Conservation (phyloP, 2,329 filamentous ascomycete species). For the Ophiostoma perfectum region DNA sequence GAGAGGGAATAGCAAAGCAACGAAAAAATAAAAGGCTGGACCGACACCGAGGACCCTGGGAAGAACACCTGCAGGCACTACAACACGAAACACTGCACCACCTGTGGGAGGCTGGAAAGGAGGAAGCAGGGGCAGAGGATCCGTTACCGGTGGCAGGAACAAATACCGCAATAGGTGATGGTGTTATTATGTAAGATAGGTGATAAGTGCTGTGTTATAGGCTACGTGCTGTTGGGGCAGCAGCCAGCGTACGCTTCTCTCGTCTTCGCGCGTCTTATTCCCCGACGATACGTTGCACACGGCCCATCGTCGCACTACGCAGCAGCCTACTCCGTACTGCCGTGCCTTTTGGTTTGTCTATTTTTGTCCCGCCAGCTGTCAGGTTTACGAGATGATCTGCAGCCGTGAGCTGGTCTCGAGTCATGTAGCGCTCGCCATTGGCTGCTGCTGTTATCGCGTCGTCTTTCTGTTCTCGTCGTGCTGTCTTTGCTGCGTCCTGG, state of each 20-base stretch:
- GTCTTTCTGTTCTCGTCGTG: not conserved
- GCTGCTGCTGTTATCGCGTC: too few relatives aligned
- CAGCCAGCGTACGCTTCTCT: not conserved
- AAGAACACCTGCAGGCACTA: not conserved
- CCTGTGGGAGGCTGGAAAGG: not conserved
- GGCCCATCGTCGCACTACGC: not conserved
- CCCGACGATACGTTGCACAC: slow-evolving; percentile 6
- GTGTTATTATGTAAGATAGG: not conserved
- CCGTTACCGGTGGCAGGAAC: not conserved
- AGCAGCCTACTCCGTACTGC: not conserved
- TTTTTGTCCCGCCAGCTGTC: not conserved
- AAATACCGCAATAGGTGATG: not conserved
- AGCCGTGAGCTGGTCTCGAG: not conserved
- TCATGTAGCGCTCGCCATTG: not conserved
- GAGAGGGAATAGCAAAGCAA: too few relatives aligned
- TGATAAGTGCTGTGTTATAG: too few relatives aligned
- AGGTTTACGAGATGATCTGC: slow-evolving; percentile 8
- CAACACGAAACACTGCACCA: not conserved
- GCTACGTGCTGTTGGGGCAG: too few relatives aligned
- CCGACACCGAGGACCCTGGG: not conserved
- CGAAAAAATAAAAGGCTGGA: not conserved
- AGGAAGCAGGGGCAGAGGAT: not conserved
- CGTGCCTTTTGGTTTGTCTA: not conserved
- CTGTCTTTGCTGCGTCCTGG: not conserved
- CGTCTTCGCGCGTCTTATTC: not conserved